These are phyloP conservation scores for Chondrus crispus DNA, from an alignment of 23 red algal genomes.

Conservation along the genomic window DNA sequence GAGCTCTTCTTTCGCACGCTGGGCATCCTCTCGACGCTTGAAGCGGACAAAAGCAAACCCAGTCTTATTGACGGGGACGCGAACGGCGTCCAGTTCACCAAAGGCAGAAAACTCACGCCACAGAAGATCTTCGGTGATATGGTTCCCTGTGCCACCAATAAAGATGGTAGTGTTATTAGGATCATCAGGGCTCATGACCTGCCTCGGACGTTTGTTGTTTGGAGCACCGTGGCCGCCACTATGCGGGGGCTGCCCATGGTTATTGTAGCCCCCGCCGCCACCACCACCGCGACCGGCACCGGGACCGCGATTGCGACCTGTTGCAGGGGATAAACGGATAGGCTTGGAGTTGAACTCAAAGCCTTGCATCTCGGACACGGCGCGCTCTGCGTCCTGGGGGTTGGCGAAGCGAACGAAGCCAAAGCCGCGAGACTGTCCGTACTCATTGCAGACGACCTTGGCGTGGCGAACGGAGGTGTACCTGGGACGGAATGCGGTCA, in stretches of 20 bases:
- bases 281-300: not conserved
- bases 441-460: constrained; percentile 85
- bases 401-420: constrained; percentile 71
- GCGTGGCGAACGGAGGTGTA: constrained; percentile 74
- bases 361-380: constrained; percentile 74
- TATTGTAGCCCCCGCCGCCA: not conserved
- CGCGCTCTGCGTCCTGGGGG: constrained; percentile 59
- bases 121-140: constrained; percentile 55
- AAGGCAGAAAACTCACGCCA: constrained; percentile 71
- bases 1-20: constrained; percentile 51
- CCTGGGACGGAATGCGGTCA: constrained; percentile 67
- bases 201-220: constrained; percentile 61
- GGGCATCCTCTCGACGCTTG: constrained; percentile 45
- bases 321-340: constrained; percentile 64
- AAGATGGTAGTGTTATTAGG: constrained; percentile 67
- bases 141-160: constrained; percentile 57
- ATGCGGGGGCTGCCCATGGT: not conserved
- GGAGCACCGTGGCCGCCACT: constrained; percentile 15
- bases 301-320: constrained; percentile 5
- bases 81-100: constrained; percentile 66
- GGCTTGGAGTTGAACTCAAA: constrained; percentile 65
- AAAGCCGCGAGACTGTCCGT: constrained; percentile 64
- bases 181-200: constrained; percentile 62
- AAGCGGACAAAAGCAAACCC: constrained; percentile 72
- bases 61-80: constrained; percentile 71